These are phyloP conservation scores for Apostasia ramifera DNA, from an alignment of 106 monocot species.

Conservation along the genomic window DNA sequence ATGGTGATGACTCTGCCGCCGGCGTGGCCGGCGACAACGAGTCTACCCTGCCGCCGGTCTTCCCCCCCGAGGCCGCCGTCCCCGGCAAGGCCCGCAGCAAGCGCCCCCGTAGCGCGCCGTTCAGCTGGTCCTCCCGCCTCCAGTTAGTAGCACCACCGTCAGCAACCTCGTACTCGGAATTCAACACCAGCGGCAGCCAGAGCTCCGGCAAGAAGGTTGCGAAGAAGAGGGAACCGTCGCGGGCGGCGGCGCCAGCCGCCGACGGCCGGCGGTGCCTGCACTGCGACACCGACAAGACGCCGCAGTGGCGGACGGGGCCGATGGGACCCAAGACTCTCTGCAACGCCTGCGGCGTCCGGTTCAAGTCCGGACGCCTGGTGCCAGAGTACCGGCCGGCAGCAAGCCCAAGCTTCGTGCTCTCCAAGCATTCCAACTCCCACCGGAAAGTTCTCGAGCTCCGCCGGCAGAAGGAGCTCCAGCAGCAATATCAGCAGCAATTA, in stretches of 20 bases:
- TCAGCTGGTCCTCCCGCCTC: slow-evolving; percentile 54
- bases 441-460: slow-evolving; percentile 68
- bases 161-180: slow-evolving; percentile 10
- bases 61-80: slow-evolving; percentile 17
- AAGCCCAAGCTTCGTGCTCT: slow-evolving; percentile 61
- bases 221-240: slow-evolving; percentile 32
- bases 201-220: slow-evolving; percentile 12
- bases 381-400: slow-evolving; percentile 83
- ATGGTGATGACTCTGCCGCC: slow-evolving; percentile 1
- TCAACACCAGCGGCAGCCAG: slow-evolving; percentile 4
- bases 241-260: slow-evolving; percentile 1
- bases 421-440: slow-evolving; percentile 76
- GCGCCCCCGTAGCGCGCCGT: slow-evolving; percentile 47
- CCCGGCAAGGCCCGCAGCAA: slow-evolving; percentile 73
- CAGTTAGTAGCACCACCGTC: slow-evolving; percentile 27
- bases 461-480: slow-evolving; percentile 51
- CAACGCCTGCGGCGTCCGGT: slow-evolving; percentile 89
- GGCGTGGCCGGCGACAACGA: no score
- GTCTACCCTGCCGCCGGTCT: slow-evolving; percentile 4
- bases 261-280: slow-evolving; percentile 70
- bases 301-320: slow-evolving; percentile 91
- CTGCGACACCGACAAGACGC: slow-evolving; percentile 84
- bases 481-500: slow-evolving; percentile 9
- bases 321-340: slow-evolving; percentile 90
- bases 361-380: slow-evolving; percentile 82